Conservation (phyloP, 2,329 filamentous ascomycete species). For the Curvularia eragrostidis region DNA sequence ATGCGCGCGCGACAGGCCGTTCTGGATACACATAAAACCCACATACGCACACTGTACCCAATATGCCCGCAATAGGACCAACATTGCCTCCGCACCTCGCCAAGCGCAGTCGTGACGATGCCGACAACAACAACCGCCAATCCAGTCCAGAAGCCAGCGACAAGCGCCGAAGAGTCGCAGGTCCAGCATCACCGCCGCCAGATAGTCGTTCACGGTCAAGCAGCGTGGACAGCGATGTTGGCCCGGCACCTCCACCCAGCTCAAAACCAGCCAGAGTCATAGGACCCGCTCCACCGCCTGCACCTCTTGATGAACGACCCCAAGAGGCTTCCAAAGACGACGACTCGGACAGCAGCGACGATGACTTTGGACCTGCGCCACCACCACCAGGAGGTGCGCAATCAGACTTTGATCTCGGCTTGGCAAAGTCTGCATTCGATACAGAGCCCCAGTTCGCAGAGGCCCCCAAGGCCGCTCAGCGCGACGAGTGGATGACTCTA, state of each 20-base stretch:
- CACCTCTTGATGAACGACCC: constrained; percentile 56
- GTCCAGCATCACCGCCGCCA: constrained; percentile 60
- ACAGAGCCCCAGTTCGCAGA: constrained; percentile 40
- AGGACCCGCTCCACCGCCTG: constrained; percentile 62
- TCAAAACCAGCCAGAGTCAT: constrained; percentile 51
- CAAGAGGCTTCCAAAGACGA: constrained; percentile 46
- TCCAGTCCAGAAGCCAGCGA: constrained; percentile 51
- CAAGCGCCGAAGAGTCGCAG: constrained; percentile 61
- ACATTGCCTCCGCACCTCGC: constrained; percentile 70
- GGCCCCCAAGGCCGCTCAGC: constrained; percentile 60
- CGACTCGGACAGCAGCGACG: constrained; percentile 49
- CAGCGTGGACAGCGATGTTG: constrained; percentile 36
- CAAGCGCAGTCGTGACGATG: constrained; percentile 58
- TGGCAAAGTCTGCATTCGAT: constrained; percentile 41
- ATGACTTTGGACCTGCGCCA: constrained; percentile 56
- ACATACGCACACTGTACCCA: constrained; percentile 33
- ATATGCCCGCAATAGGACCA: constrained; percentile 74
- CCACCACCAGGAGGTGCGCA: constrained; percentile 41
- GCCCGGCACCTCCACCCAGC: constrained; percentile 55
- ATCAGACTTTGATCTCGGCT: constrained; percentile 19
- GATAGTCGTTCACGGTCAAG: constrained; percentile 35
- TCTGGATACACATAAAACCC: neutral
- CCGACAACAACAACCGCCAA: constrained; percentile 51
- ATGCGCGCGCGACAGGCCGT: constrained; percentile 5
- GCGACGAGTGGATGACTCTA: constrained; percentile 72